These are phyloP conservation scores for Paramecium octaurelia DNA, from an alignment of 73 alveolate species.

Conservation along the genomic window DNA sequence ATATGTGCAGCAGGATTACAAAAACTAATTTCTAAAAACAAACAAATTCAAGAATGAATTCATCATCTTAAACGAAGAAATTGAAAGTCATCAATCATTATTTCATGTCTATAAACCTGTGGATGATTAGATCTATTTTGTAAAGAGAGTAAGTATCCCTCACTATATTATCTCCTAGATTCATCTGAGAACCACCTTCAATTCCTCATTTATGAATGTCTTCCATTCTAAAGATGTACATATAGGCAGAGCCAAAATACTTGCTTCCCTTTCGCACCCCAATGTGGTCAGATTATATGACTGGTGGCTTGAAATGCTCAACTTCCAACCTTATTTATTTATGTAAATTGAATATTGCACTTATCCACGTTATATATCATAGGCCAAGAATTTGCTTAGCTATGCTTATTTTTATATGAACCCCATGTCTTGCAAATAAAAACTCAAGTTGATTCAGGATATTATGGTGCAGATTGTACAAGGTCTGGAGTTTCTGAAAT, in stretches of 20 bases:
- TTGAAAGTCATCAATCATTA: background rate
- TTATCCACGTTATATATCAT: background rate
- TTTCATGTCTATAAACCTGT: background rate
- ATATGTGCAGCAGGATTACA: background rate
- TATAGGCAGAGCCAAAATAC: background rate
- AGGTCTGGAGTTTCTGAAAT: background rate
- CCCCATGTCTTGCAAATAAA: background rate
- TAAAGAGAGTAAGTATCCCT: background rate
- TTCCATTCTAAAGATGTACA: background rate
- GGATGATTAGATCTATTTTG: conserved; percentile 22
- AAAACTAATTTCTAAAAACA: background rate
- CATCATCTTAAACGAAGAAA: background rate
- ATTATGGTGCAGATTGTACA: background rate
- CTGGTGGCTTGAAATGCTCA: background rate
- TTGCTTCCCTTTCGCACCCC: background rate
- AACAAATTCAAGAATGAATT: background rate
- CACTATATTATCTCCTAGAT: background rate
- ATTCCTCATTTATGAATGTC: background rate
- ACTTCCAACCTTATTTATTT: background rate
- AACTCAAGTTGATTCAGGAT: background rate
- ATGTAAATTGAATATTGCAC: conserved; percentile 42
- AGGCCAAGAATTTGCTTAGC: conserved; percentile 27
- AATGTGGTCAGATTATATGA: conserved; percentile 1
- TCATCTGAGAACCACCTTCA: background rate
- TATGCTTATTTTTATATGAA: conserved; percentile 34